Percentiles rank a stretch among this genome's conserved stretches.
Evolutionary conservation across 768 basidiomycete species (phyloP).

Genomic region (Cystofilobasidium macerans): DNA sequence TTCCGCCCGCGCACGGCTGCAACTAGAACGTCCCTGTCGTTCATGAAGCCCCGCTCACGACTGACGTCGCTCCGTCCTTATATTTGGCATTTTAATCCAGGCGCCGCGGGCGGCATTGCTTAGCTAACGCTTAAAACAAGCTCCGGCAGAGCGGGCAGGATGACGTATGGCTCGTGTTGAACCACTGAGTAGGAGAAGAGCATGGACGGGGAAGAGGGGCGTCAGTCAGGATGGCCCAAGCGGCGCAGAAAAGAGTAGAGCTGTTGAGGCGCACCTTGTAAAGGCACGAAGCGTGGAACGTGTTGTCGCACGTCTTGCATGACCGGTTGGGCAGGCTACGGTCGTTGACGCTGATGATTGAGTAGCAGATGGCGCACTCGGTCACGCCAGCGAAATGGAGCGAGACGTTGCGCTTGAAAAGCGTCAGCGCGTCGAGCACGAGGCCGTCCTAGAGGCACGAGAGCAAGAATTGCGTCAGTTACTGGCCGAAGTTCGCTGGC

Average conservation of each 20-base stretch:
- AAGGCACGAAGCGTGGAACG: constrained; percentile 82
- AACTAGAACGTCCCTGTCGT: no score
- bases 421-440: constrained; percentile 69
- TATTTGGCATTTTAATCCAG: no score
- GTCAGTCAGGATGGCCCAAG: constrained; percentile 36
- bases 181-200: constrained; percentile 51
- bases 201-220: background rate
- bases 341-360: constrained; percentile 83
- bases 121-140: constrained; percentile 29
- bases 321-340: constrained; percentile 76
- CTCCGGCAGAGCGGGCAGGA: constrained; percentile 85
- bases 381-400: constrained; percentile 91
- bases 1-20: no score
- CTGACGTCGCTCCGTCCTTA: no score
- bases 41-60: no score
- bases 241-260: constrained; percentile 81
- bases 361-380: constrained; percentile 77
- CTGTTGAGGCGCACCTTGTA: constrained; percentile 85
- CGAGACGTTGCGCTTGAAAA: constrained; percentile 89
- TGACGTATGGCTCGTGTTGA: constrained; percentile 75
- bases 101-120: no score
- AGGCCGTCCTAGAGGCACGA: constrained; percentile 58
- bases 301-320: constrained; percentile 87
- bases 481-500: background rate
- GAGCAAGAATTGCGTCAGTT: constrained; percentile 1